phyloP scores from a whole-genome alignment of 2,329 filamentous ascomycete genomes.

The Cladosporium austrohemisphaericum region DNA sequence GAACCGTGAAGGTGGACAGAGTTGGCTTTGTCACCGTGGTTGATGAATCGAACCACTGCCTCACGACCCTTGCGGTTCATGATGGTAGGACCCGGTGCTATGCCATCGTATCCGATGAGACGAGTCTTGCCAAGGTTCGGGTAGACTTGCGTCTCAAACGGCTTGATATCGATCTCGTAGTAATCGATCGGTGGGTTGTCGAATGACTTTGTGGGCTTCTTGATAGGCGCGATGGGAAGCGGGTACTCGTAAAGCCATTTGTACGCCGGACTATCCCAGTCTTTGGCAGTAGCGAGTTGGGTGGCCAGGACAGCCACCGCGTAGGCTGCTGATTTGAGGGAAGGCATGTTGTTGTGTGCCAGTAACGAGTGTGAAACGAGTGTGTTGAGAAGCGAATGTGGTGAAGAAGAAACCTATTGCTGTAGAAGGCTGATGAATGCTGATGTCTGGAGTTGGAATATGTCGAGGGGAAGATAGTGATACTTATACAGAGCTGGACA shows the following conservation, averaged over 20 bases:
- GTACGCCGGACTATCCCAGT: conserved; percentile 22
- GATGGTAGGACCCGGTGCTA: conserved; percentile 53
- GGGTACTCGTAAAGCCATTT: conserved; percentile 21
- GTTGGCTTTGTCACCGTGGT: conserved; percentile 44
- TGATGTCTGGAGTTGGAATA: too few species aligned
- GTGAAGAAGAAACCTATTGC: too few species aligned
- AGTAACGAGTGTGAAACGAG: too few species aligned
- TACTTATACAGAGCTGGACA: too few species aligned
- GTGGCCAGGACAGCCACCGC: not conserved
- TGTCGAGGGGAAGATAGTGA: too few species aligned
- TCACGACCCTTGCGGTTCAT: conserved; percentile 48
- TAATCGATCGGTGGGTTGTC: conserved; percentile 41
- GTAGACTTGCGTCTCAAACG: conserved; percentile 43
- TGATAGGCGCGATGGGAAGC: conserved; percentile 23
- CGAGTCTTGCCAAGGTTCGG: conserved; percentile 39
- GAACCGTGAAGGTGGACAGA: conserved; percentile 57
- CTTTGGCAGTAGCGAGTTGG: conserved; percentile 7
- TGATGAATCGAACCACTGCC: conserved; percentile 53
- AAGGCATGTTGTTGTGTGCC: conserved; percentile 1
- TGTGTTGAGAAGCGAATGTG: too few species aligned
- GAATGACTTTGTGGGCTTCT: conserved; percentile 27
- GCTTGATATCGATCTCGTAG: conserved; percentile 44
- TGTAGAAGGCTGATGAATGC: too few species aligned
- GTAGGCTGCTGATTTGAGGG: not conserved
- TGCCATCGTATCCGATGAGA: conserved; percentile 48